Percentiles rank a stretch among this genome's conserved stretches.
phyloP scores from a whole-genome alignment of 1,284 basidiomycete species.

The Pterulicium gracile region DNA sequence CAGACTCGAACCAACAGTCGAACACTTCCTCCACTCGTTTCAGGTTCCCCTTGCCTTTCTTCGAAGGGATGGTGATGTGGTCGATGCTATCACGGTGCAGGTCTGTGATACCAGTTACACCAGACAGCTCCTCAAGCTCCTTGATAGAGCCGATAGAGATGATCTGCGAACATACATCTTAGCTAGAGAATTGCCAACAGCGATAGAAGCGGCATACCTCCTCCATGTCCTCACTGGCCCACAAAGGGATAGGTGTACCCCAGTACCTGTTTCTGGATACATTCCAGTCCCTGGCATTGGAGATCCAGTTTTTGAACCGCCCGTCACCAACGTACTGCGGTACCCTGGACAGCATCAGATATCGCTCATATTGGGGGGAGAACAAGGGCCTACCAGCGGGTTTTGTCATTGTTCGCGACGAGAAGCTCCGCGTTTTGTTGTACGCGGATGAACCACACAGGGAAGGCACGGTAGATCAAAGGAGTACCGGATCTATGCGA shows the following conservation, averaged over 20 bases:
- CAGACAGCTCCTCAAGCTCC: constrained; percentile 84
- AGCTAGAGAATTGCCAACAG: constrained; percentile 5
- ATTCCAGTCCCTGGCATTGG: constrained; percentile 98
- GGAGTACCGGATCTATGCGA: constrained; percentile 78
- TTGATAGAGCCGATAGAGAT: constrained; percentile 84
- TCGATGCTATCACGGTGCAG: constrained; percentile 94
- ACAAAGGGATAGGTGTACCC: constrained; percentile 97
- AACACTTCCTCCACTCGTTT: constrained; percentile 95
- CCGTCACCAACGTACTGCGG: constrained; percentile 86
- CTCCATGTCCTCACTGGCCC: constrained; percentile 89
- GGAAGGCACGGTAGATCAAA: constrained; percentile 93
- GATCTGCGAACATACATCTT: constrained; percentile 36
- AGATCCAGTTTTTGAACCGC: constrained; percentile 95
- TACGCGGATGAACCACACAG: constrained; percentile 94
- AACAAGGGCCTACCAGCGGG: constrained; percentile 61
- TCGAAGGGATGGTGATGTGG: constrained; percentile 92
- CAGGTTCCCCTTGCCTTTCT: constrained; percentile 80
- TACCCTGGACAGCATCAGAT: constrained; percentile 49
- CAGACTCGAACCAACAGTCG: constrained; percentile 99
- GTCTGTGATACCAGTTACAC: constrained; percentile 81
- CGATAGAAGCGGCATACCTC: constrained; percentile 50
- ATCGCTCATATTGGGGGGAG: constrained; percentile 1
- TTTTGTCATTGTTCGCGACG: constrained; percentile 84
- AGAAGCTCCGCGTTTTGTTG: constrained; percentile 79
- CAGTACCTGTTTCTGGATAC: constrained; percentile 98